phyloP scores from a whole-genome alignment of 148 eudicot species.

The Vaccinium corymbosum region DNA sequence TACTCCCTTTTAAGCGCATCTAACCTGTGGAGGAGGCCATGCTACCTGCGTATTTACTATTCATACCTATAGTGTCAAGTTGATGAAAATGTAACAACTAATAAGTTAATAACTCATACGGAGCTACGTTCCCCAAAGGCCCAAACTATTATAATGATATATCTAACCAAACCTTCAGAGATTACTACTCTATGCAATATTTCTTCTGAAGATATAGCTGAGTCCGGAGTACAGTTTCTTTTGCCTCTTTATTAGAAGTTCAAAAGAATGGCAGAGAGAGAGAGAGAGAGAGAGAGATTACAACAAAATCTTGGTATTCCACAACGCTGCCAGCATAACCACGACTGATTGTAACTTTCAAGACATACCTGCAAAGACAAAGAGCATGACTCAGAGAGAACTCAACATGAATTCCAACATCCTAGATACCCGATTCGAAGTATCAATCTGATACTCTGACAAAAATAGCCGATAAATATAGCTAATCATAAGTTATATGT shows the following conservation, averaged over 20 bases:
- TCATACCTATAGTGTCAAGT: neutral
- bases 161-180: neutral
- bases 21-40: neutral
- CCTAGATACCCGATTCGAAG: neutral
- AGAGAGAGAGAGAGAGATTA: constrained; percentile 9
- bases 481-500: neutral
- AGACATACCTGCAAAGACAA: constrained; percentile 68
- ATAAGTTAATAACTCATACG: neutral
- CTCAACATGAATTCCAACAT: neutral
- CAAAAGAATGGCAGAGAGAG: neutral
- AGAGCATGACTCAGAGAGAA: constrained; percentile 14
- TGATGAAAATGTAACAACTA: neutral
- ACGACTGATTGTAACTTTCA: constrained; percentile 87
- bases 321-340: constrained; percentile 91
- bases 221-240: neutral
- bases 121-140: neutral
- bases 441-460: neutral
- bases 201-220: neutral
- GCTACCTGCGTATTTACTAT: neutral
- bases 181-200: neutral
- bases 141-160: neutral
- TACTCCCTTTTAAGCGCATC: neutral
- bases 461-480: neutral
- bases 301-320: constrained; percentile 29
- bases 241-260: neutral